Conservation (phyloP, 2,329 filamentous ascomycete genomes). For the Sclerotinia spermophila region DNA sequence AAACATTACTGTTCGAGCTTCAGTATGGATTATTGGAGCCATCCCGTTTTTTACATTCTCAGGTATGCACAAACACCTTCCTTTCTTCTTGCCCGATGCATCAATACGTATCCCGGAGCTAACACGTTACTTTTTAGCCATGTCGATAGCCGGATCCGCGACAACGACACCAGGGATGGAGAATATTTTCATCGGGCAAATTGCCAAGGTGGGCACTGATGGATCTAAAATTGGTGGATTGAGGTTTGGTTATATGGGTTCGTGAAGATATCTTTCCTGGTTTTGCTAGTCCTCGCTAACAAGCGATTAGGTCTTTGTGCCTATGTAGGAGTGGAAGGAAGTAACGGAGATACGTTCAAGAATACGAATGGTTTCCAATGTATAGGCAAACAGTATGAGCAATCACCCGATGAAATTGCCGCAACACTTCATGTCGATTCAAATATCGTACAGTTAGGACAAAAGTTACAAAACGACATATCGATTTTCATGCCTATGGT, state of each 20-base stretch:
- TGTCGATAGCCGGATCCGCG: conserved; percentile 15
- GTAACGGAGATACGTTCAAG: conserved; percentile 12
- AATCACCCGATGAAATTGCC: conserved; percentile 4
- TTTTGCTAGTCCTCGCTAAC: background rate
- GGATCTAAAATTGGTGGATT: background rate
- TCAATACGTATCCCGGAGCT: background rate
- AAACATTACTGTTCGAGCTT: conserved; percentile 15
- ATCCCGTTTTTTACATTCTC: conserved; percentile 12
- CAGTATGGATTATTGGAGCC: conserved; percentile 10
- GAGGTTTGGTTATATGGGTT: conserved; percentile 14
- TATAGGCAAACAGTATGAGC: conserved; percentile 12
- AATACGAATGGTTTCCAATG: conserved; percentile 16
- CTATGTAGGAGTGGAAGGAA: conserved; percentile 12
- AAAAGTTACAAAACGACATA: conserved; percentile 14
- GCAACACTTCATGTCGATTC: conserved; percentile 6
- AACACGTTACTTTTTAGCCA: background rate
- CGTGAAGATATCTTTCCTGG: background rate
- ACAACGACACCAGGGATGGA: conserved; percentile 12
- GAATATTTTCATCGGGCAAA: conserved; percentile 10
- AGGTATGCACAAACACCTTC: background rate
- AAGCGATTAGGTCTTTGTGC: conserved; percentile 13
- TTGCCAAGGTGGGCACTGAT: background rate
- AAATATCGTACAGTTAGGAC: conserved; percentile 6
- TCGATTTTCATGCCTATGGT: conserved; percentile 9
- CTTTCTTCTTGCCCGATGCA: background rate